phyloP scores from a whole-genome alignment of 2,329 filamentous ascomycete genomes.

The Epichloe sylvatica region DNA sequence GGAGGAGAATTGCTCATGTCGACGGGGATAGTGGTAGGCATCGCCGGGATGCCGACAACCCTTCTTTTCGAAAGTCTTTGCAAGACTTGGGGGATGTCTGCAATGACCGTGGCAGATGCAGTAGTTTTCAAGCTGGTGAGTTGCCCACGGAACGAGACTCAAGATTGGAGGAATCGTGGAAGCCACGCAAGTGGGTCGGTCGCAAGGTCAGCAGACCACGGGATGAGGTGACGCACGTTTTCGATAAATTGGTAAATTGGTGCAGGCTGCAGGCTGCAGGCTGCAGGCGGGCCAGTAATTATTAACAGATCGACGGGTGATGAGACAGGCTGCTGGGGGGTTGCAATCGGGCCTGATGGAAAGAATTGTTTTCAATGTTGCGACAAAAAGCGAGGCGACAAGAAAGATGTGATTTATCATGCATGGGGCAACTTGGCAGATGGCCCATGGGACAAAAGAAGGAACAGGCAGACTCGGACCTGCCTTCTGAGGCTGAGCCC shows the following conservation, averaged over 20 bases:
- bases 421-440: neutral
- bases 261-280: neutral
- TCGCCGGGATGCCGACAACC: neutral
- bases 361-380: too few relatives aligned
- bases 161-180: too few relatives aligned
- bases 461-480: neutral
- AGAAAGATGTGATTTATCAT: neutral
- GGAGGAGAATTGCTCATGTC: conserved; percentile 15
- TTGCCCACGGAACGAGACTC: too few relatives aligned
- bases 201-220: neutral
- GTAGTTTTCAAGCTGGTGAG: too few relatives aligned
- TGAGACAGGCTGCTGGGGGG: neutral
- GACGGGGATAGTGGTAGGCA: neutral
- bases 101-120: neutral
- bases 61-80: neutral
- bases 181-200: neutral
- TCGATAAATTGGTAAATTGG: too few relatives aligned
- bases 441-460: too few relatives aligned
- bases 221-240: too few relatives aligned
- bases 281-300: neutral
- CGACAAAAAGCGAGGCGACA: neutral
- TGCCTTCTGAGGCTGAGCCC: neutral
- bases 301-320: too few relatives aligned
- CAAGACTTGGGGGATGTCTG: neutral
- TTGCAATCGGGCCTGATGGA: neutral